Evolutionary conservation across 441 rosid species (phyloP), one percentile per base, ranked within the genome.

Genomic region (Sinapis alba): DNA sequence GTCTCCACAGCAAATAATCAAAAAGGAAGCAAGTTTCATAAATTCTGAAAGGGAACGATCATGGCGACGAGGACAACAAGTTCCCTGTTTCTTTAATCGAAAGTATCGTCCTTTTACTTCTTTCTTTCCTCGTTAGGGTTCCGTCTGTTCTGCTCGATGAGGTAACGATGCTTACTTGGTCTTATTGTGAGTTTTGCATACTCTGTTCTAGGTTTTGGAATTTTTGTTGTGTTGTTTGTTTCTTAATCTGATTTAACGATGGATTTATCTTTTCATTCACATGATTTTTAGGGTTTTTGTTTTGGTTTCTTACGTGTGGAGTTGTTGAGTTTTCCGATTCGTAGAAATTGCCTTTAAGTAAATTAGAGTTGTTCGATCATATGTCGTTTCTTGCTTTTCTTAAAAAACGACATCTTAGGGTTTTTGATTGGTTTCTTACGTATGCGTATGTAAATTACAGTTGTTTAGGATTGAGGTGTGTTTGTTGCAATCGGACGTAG

Each of bases 131-230:
- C 7, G 61, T 77, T 71, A 71, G 72, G 75, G 76, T 71, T 77
- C 45, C 71, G 50, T 18, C 63, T 65, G n/a, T 58, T 77, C 59
- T 59, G 68, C 47, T 61, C 30, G 76, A 71, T 70, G 32, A 77
- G 80, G 80, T 77, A 21, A 20, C 21, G 75, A 69, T 68, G 24
- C 68, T 75, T 75, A 60, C 61, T 59, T 43, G 7, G 47, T 65
- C 11, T 62, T n/a, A n/a, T n/a, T 19, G 12, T 63, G 47, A 32
- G 27, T 68, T 54, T 74, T 27, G 11, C 9, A 5, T 76, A 45
- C 80, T 77, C 76, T 77, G 76, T 58, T 77, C 56, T 77, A 62
- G 54, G 66, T 70, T 70, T 69, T 7, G 45, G 8, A 8, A 30
- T 62, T 28, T 69, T 27, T 60, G 69, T 54, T 24, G 4, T 60